Evolutionary conservation across 257 asterid species (phyloP), one percentile per base, ranked within the genome.

Genomic region (Hygrophila difformis): DNA sequence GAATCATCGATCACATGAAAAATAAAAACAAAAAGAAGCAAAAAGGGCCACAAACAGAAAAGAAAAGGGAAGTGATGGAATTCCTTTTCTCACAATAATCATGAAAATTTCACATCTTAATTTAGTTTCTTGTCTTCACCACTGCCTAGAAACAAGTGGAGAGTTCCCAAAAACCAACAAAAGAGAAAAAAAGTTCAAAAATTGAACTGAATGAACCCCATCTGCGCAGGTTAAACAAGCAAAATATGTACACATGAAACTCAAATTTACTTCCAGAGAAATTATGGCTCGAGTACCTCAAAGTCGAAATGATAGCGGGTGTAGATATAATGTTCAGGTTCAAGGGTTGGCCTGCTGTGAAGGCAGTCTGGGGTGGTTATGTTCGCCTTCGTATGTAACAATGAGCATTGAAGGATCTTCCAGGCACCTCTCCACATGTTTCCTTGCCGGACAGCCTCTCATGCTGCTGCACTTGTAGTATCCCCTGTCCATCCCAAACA

Each of bases 401-500:
- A 82, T 75, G 39, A 87, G 78, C 96, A 87, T 87, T 6, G 94
- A 54, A 1, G 96, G 87, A 5, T 87, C 96, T 64, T 87, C 96
- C 66, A 79, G 72, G 63, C 93, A 87, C 60, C 96, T 67, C 64
- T 87, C 96, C 16, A 87, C 96, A 33, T 86, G 96, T 53, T 86
- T 86, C 67, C 96, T 64, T 6, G 96, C 96, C 15, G 96, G 96
- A 51, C 96, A 87, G 21, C 96, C 96, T 75, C 96, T 79, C 79
- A 87, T 69, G 68, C 96, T 87, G 59, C 96, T 87, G 63, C 96
- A 87, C 63, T 87, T 87, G 47, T 87, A 87, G 71, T 87, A 87
- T 60, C 96, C 96, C 78, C 96, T 87, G 84, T 60, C 61, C 9
- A 56, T 68, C 76, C 33, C 39, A 6, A 39, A 33, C 38, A 33